Evolutionary conservation across 1,139 yeast genomes (phyloP), one percentile per base, ranked within the genome.

Genomic region (Protomyces inundatus): DNA sequence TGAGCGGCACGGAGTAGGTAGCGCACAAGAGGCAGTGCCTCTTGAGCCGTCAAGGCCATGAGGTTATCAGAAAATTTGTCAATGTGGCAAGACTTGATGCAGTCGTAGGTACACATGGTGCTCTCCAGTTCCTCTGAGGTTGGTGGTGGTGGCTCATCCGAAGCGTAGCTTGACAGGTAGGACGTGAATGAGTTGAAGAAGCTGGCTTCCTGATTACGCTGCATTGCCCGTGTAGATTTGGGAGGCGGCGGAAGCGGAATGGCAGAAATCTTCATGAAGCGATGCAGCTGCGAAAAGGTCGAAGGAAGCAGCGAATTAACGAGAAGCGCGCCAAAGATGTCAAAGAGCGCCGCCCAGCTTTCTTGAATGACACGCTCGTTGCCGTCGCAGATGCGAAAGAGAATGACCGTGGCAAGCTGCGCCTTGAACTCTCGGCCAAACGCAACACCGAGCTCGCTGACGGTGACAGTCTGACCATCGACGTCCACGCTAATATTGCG

Each of bases 391-490:
- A 93, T 82, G 69, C 95, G 80, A 77, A 93, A 90, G 61, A 93
- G 78, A 0, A 93, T 91, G 59, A 91, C 90, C 0, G 90, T 81
- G 3, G 97, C 88, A 68, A 93, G 78, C 73, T 95, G 98, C 0
- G 96, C 96, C 71, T 91, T 90, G 76, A 89, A 89, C 72, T 90
- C 95, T 58, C 87, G 81, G 6, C 98, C 99, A 74, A 93, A 85
- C 74, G 86, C 82, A 7, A 90, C 90, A 0, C 97, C 84, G 67
- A 85, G 77, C 66, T 89, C 91, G 72, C 95, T 87, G 2, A 93
- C 93, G 7, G 88, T 86, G 3, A 83, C 81, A 33, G 84, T 85
- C 45, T 81, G 81, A 14, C 80, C 77, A 61, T 82, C 83, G 50
- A 76, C 71, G 46, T 72, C 71, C 51, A 82, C 80, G 6, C 67